phyloP scores from a whole-genome alignment of 495 filamentous ascomycete genomes.

The Hypoxylon trugodes region DNA sequence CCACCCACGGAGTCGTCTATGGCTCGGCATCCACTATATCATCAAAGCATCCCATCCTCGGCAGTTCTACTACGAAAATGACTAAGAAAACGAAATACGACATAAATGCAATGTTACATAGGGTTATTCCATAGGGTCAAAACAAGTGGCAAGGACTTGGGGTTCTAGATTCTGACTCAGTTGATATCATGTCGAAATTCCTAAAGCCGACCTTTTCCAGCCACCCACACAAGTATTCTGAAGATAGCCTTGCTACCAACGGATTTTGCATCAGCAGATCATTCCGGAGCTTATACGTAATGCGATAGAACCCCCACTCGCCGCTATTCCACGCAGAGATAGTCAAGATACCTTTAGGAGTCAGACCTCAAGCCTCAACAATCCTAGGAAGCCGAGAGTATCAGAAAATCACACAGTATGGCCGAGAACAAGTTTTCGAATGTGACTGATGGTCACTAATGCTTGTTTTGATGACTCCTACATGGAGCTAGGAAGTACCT shows the following conservation, averaged over 20 bases:
- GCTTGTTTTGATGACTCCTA: too few species aligned
- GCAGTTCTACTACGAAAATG: background rate
- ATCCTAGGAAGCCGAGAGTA: background rate
- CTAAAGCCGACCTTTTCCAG: constrained; percentile 1
- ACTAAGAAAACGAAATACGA: background rate
- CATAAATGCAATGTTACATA: background rate
- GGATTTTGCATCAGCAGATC: background rate
- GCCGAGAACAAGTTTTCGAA: background rate
- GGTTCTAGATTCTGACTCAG: background rate
- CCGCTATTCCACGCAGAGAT: background rate
- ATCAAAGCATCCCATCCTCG: background rate
- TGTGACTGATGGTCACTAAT: too few species aligned
- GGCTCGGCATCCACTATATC: too few species aligned
- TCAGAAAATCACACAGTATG: background rate
- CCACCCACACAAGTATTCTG: background rate
- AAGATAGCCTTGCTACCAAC: background rate
- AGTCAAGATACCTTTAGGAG: background rate
- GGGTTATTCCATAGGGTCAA: background rate
- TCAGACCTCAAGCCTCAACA: background rate
- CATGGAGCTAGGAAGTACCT: too few species aligned
- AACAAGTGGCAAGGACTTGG: background rate
- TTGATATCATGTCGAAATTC: background rate
- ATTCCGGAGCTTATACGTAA: background rate
- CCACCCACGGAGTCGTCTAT: background rate
- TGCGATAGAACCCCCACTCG: constrained; percentile 6